Conservation (phyloP, 768 basidiomycete genomes). For the Guyanaporus albipodus region DNA sequence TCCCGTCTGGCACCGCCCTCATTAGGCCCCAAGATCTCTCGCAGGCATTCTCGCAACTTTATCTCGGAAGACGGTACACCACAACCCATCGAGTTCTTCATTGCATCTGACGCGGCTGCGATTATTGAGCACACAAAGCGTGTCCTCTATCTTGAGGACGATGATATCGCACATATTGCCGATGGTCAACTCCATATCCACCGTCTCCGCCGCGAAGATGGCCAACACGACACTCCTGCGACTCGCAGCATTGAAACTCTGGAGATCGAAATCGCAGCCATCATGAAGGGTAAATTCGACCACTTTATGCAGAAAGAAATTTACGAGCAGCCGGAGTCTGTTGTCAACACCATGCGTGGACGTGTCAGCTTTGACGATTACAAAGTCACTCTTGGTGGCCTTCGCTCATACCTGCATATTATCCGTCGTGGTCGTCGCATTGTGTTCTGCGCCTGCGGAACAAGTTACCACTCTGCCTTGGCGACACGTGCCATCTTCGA, state of each 20-base stretch:
- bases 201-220: conserved; percentile 87
- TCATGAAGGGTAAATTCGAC: conserved; percentile 99
- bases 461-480: conserved; percentile 94
- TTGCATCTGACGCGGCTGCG: conserved; percentile 95
- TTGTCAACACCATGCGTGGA: conserved; percentile 99
- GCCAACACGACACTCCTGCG: conserved; percentile 49
- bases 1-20: conserved; percentile 62
- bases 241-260: conserved; percentile 97
- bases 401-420: conserved; percentile 92
- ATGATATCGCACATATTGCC: conserved; percentile 96
- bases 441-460: conserved; percentile 98
- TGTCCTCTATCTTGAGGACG: conserved; percentile 97
- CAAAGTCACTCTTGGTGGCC: conserved; percentile 89
- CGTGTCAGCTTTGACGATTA: conserved; percentile 97
- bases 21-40: conserved; percentile 72
- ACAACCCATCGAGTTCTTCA: conserved; percentile 99
- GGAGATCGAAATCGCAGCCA: conserved; percentile 98
- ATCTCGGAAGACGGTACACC: conserved; percentile 98
- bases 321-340: conserved; percentile 97
- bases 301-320: conserved; percentile 99
- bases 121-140: conserved; percentile 99
- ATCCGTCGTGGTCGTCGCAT: conserved; percentile 93
- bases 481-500: conserved; percentile 98
- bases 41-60: conserved; percentile 96
- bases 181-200: conserved; percentile 99